phyloP scores from a whole-genome alignment of 2,329 filamentous ascomycete genomes.

The Dactylellina drechsleri region DNA sequence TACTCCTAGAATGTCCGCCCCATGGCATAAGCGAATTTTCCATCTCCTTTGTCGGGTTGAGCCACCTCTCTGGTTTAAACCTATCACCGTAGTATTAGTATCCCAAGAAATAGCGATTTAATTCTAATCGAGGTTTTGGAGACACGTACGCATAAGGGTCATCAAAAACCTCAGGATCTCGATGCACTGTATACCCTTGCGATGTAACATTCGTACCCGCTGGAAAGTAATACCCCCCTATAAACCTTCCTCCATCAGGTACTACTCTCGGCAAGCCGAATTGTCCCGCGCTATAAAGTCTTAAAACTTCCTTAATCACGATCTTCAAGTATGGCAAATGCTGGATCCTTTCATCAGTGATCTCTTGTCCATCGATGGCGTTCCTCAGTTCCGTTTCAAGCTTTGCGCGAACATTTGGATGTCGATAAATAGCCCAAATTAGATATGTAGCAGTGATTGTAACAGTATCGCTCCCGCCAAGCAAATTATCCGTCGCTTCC shows the following conservation, averaged over 20 bases:
- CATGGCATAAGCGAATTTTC: conserved; percentile 13
- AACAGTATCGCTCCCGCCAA: conserved; percentile 21
- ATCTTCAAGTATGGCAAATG: conserved; percentile 21
- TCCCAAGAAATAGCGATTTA: conserved; percentile 4
- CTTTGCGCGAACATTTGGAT: conserved; percentile 7
- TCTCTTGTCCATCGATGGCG: neutral
- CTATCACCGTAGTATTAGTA: conserved; percentile 11
- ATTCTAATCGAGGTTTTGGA: neutral
- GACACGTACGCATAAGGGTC: conserved; percentile 13
- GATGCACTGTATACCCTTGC: conserved; percentile 27
- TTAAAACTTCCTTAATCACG: conserved; percentile 29
- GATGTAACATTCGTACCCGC: conserved; percentile 22
- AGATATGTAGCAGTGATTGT: conserved; percentile 16
- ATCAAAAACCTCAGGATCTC: conserved; percentile 25
- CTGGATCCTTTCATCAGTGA: conserved; percentile 21
- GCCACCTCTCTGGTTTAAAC: conserved; percentile 47
- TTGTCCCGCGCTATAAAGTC: conserved; percentile 23
- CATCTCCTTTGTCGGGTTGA: conserved; percentile 39
- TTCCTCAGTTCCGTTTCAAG: conserved; percentile 8
- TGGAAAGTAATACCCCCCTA: conserved; percentile 30
- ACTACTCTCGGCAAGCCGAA: conserved; percentile 27
- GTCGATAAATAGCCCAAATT: conserved; percentile 23
- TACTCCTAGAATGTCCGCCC: conserved; percentile 32
- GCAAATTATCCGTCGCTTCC: conserved; percentile 15
- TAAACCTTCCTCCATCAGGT: conserved; percentile 20